These are phyloP conservation scores for Raphanus raphanistrum DNA, from an alignment of 345 rosid species.

Conservation along the genomic window DNA sequence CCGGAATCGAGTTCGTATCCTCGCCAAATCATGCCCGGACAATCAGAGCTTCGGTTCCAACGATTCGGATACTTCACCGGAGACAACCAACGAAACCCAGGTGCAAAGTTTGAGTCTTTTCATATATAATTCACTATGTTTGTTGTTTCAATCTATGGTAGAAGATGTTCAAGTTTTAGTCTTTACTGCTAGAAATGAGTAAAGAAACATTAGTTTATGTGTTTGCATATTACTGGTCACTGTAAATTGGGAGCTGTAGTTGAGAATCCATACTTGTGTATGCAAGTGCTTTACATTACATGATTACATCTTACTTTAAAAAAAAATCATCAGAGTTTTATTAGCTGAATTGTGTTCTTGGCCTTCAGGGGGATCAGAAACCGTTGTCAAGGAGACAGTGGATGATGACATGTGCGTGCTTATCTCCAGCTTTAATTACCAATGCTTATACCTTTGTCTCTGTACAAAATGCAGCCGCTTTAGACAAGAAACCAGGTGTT, in stretches of 20 bases:
- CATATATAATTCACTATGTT: background rate
- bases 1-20: conserved; percentile 24
- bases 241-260: background rate
- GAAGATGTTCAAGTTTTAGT: background rate
- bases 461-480: conserved; percentile 46
- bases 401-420: conserved; percentile 72
- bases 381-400: conserved; percentile 63
- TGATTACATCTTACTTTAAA: background rate
- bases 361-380: conserved; percentile 45
- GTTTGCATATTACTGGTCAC: background rate
- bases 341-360: conserved; percentile 9
- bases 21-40: conserved; percentile 32
- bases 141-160: too few relatives aligned
- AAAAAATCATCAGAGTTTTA: background rate
- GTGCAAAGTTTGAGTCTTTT: conserved; percentile 1
- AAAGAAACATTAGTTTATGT: background rate
- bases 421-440: conserved; percentile 53
- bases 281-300: background rate
- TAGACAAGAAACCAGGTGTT: conserved; percentile 62
- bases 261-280: background rate
- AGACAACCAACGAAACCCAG: conserved; percentile 16
- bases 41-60: conserved; percentile 20
- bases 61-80: conserved; percentile 17
- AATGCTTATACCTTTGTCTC: conserved; percentile 46
- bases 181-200: background rate